Conservation (phyloP, 2,329 filamentous ascomycete species). For the Sporothrix pseudoabietina region DNA sequence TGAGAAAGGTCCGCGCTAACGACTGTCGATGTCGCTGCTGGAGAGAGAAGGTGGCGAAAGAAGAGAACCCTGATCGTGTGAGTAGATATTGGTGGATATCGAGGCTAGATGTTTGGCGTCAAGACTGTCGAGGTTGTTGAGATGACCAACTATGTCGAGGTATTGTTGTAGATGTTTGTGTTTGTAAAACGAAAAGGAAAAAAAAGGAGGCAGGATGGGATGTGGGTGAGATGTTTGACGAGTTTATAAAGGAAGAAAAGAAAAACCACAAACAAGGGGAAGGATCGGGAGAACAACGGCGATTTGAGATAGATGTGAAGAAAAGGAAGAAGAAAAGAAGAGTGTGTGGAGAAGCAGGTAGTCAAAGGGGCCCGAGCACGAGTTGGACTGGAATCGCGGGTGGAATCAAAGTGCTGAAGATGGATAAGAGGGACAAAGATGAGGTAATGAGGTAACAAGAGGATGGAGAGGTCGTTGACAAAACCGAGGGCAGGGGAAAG, state of each 20-base stretch:
- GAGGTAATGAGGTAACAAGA: not conserved
- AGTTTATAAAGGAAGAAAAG: constrained; percentile 18
- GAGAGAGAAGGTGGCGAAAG: not conserved
- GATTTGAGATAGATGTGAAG: not conserved
- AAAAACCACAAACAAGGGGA: constrained; percentile 11
- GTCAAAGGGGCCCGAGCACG: constrained; percentile 4
- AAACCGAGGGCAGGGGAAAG: constrained; percentile 11
- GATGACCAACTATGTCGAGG: constrained; percentile 2
- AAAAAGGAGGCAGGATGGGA: constrained; percentile 2
- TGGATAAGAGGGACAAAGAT: constrained; percentile 13
- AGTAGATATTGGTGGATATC: not conserved
- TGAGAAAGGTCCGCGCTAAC: not conserved
- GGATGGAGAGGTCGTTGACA: not conserved
- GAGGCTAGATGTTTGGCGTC: not conserved
- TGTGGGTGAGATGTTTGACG: constrained; percentile 20
- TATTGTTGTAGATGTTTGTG: constrained; percentile 1
- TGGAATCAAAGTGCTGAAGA: constrained; percentile 15
- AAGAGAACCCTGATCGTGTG: not conserved
- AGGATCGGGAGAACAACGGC: not conserved
- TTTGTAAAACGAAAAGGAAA: constrained; percentile 18
- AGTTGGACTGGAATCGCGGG: constrained; percentile 12
- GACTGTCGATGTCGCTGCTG: not conserved
- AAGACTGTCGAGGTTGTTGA: constrained; percentile 4
- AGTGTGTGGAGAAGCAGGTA: constrained; percentile 2
- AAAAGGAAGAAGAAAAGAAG: not conserved